Evolutionary conservation across 2,329 filamentous ascomycete genomes (phyloP).

Genomic region (Mycocentrospora acerina): DNA sequence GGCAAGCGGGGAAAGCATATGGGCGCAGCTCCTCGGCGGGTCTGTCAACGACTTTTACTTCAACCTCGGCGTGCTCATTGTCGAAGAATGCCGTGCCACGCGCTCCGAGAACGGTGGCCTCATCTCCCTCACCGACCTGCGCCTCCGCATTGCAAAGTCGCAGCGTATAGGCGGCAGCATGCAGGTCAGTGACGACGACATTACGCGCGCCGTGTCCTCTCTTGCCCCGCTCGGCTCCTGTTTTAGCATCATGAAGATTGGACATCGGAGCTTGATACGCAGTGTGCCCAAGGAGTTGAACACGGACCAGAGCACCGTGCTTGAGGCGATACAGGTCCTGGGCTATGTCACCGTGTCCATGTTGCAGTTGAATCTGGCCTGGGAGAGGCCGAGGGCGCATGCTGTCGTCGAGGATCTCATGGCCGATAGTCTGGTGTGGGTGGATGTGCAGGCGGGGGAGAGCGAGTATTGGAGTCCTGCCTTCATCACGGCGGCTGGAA

Average conservation of each 20-base stretch:
- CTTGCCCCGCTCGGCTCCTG: slow-evolving; percentile 85
- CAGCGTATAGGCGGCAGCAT: slow-evolving; percentile 67
- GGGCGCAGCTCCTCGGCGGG: slow-evolving; percentile 87
- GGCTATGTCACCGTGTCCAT: slow-evolving; percentile 90
- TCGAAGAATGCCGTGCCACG: slow-evolving; percentile 87
- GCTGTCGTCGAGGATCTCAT: slow-evolving; percentile 90
- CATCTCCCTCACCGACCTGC: slow-evolving; percentile 79
- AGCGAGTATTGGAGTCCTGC: slow-evolving; percentile 93
- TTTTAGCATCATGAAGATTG: slow-evolving; percentile 82
- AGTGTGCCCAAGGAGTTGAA: slow-evolving; percentile 95
- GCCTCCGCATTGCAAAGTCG: slow-evolving; percentile 71
- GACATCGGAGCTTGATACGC: slow-evolving; percentile 81
- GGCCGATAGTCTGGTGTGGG: slow-evolving; percentile 88
- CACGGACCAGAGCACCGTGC: slow-evolving; percentile 85
- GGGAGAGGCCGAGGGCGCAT: slow-evolving; percentile 80
- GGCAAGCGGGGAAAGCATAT: slow-evolving; percentile 67
- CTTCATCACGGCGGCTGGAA: slow-evolving; percentile 56
- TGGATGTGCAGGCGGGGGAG: slow-evolving; percentile 82
- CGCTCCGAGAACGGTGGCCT: slow-evolving; percentile 89
- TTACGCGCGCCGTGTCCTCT: slow-evolving; percentile 83
- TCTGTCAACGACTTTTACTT: slow-evolving; percentile 99
- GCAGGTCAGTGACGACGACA: slow-evolving; percentile 87
- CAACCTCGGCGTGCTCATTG: slow-evolving; percentile 90
- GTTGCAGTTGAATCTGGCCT: slow-evolving; percentile 81
- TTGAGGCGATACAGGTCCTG: slow-evolving; percentile 86